Base-by-base conservation (phyloP, 2,329 filamentous ascomycete genomes). In the Byssochlamys sp. region DNA sequence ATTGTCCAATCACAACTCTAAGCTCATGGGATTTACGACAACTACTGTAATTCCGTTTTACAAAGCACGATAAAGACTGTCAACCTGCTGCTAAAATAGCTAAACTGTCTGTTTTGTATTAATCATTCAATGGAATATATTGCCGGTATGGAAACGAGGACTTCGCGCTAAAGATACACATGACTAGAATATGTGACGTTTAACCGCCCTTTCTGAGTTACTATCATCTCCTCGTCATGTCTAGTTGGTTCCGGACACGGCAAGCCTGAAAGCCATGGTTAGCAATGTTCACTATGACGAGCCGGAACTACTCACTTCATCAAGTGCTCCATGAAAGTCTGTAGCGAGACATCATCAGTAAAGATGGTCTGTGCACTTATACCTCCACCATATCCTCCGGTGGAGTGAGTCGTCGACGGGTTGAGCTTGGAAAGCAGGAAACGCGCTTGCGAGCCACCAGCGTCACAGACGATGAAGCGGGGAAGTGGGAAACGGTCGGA, bases 321-420 rank as follows among this genome's bases (percentile, higher is more conserved):
- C 72, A 99, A 79, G 77, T 97, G 91, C 69, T 99, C 94, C 94
- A 99, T 99, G 72, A 99, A 99, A 1, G 92, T 97, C 75, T 97
- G 92, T 70, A 99, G 78, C 56, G 91, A 96, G 56, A 99, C 94
- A 73, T 99, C 94, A 69, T 99, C 94, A 0, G 94, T 99, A 77
- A 99, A 99, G 67, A 99, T 99, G 4, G 94, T 99, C 75, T 99
- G 94, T 7, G 92, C 91, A 52, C 88, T 91, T 69, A 88, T 85
- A 53, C 92, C 89, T 60, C 91, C 91, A 57, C 94, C 94, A 69
- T 96, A 97, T 11, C 89, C 88, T 55, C 90, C 90, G 0, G 88
- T 91, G 0, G 94, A 96, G 73, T 99, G 94, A 12, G 94, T 99
- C 3, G 94, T 99, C 1, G 90, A 95, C 0, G 94, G 94, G 76